A percentile compares a stretch with the other conserved stretches of the same genome.
phyloP scores from a whole-genome alignment of 805 yeast species.

The Pichia insulana region DNA sequence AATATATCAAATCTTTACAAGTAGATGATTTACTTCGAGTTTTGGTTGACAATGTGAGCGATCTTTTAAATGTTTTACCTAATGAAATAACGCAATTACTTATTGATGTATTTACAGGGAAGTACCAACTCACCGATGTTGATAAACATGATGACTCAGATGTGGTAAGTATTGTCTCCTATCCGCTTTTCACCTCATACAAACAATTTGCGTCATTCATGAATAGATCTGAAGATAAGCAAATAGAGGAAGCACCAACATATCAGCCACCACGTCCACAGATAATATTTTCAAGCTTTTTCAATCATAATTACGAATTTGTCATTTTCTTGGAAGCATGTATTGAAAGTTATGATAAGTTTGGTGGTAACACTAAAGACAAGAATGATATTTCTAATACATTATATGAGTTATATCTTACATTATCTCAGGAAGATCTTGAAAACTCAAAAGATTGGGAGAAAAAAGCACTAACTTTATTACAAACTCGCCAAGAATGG shows the following conservation, averaged over 20 bases:
- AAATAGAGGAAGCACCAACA: slow-evolving; percentile 35
- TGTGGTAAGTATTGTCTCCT: slow-evolving; percentile 13
- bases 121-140: slow-evolving; percentile 40
- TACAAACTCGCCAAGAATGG: slow-evolving; percentile 33
- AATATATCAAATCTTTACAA: slow-evolving; percentile 56
- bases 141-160: slow-evolving; percentile 28
- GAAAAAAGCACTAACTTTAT: slow-evolving; percentile 48
- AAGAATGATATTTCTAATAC: slow-evolving; percentile 68
- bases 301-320: slow-evolving; percentile 80
- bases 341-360: slow-evolving; percentile 63
- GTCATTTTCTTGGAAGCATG: slow-evolving; percentile 91
- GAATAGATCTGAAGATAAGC: slow-evolving; percentile 11
- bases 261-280: slow-evolving; percentile 91
- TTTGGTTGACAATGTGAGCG: slow-evolving; percentile 44
- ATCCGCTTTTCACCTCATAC: slow-evolving; percentile 50
- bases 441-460: slow-evolving; percentile 48
- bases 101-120: slow-evolving; percentile 85
- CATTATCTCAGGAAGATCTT: slow-evolving; percentile 37
- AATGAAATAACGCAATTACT: slow-evolving; percentile 73
- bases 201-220: slow-evolving; percentile 31
- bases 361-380: slow-evolving; percentile 64
- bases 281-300: slow-evolving; percentile 76
- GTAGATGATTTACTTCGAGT: slow-evolving; percentile 73
- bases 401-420: slow-evolving; percentile 71
- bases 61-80: slow-evolving; percentile 59